A percentile compares a stretch with the other conserved stretches of the same genome.
Evolutionary conservation across 768 basidiomycete species (phyloP).

Genomic region (Naematelia encephala): DNA sequence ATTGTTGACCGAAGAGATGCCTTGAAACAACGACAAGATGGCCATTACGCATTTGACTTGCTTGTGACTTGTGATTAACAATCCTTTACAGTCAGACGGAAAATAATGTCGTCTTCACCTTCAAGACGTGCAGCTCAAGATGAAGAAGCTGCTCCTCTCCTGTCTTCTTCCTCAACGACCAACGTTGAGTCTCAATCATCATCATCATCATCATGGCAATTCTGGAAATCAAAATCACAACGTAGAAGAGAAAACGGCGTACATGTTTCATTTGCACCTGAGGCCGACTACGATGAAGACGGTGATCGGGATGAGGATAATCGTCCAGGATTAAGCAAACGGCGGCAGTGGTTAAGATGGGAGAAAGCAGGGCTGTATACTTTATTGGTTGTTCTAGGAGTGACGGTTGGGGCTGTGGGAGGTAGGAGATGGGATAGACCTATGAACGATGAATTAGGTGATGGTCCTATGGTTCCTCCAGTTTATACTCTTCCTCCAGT

Average conservation of each 20-base stretch:
- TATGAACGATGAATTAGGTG: conserved; percentile 1
- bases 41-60: too few relatives aligned
- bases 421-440: conserved; percentile 5
- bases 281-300: conserved; percentile 11
- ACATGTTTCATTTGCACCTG: background rate
- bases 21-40: too few relatives aligned
- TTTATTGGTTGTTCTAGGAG: background rate
- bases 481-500: conserved; percentile 40
- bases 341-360: background rate
- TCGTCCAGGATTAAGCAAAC: background rate
- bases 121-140: background rate
- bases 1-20: too few relatives aligned
- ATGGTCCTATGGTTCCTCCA: conserved; percentile 40
- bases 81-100: background rate
- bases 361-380: background rate
- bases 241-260: background rate
- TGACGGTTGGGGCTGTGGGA: conserved; percentile 1
- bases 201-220: background rate
- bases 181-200: background rate
- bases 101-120: background rate
- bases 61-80: background rate
- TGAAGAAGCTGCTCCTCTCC: background rate
- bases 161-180: background rate
- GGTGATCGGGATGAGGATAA: conserved; percentile 10
- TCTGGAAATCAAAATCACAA: background rate